Evolutionary conservation across 2,329 filamentous ascomycete genomes (phyloP).

Genomic region (Lachnellula cervina): DNA sequence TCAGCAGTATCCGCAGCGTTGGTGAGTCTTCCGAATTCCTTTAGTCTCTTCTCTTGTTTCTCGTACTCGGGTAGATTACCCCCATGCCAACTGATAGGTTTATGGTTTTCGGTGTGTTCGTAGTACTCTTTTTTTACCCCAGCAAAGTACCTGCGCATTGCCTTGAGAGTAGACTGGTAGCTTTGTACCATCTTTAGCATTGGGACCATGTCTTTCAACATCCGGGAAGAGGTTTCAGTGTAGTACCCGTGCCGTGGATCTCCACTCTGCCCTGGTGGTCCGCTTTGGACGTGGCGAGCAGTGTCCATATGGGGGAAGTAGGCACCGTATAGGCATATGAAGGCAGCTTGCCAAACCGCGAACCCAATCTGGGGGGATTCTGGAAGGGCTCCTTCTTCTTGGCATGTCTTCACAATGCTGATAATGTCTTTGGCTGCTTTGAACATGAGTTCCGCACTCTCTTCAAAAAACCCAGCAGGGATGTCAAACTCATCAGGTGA

Average conservation of each 20-base stretch:
- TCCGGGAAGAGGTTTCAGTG: constrained; percentile 43
- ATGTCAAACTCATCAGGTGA: constrained; percentile 41
- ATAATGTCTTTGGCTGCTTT: constrained; percentile 58
- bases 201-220: constrained; percentile 47
- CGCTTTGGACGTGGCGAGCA: constrained; percentile 45
- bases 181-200: constrained; percentile 53
- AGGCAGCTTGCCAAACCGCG: constrained; percentile 61
- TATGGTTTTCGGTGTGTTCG: constrained; percentile 33
- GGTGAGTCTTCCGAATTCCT: constrained; percentile 42
- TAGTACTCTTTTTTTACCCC: constrained; percentile 43
- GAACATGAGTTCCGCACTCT: constrained; percentile 59
- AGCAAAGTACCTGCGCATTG: constrained; percentile 50
- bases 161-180: constrained; percentile 49
- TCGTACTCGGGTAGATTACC: constrained; percentile 54
- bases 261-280: constrained; percentile 23
- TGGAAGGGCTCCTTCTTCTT: constrained; percentile 51
- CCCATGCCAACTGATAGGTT: constrained; percentile 25
- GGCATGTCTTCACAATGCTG: constrained; percentile 58
- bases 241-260: constrained; percentile 4
- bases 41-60: constrained; percentile 47
- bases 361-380: constrained; percentile 66
- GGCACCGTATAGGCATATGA: constrained; percentile 60
- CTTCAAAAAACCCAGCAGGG: constrained; percentile 56
- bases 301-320: constrained; percentile 67
- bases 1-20: constrained; percentile 22